Conservation (phyloP, 73 alveolate species). For the Symbiodinium natans region DNA sequence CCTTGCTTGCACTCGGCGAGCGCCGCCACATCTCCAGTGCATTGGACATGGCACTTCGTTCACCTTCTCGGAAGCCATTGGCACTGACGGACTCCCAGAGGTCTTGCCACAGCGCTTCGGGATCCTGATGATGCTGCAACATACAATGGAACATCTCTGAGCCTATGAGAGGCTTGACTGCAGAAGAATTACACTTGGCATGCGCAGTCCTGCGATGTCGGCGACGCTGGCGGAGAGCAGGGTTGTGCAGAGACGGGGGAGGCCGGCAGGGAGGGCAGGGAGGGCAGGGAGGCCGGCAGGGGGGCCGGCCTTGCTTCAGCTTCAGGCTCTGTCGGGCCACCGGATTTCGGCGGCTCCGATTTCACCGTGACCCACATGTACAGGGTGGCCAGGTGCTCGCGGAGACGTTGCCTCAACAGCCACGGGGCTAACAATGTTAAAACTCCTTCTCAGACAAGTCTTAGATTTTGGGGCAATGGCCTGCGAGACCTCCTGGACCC, state of each 20-base stretch:
- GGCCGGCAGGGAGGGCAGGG: neutral
- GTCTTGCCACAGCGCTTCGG: slow-evolving; percentile 37
- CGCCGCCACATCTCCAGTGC: slow-evolving; percentile 84
- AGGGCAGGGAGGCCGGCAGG: neutral
- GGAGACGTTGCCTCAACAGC: slow-evolving; percentile 52
- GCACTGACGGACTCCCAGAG: slow-evolving; percentile 48
- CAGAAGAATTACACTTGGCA: too few species aligned
- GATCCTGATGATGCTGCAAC: neutral
- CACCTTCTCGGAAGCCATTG: neutral
- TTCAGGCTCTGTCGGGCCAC: neutral
- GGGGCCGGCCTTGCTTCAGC: neutral
- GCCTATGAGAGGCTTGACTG: too few species aligned
- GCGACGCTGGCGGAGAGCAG: neutral
- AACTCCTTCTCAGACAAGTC: too few species aligned
- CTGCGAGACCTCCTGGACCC: slow-evolving; percentile 2
- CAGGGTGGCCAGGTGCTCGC: slow-evolving; percentile 14
- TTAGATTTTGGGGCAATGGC: too few species aligned
- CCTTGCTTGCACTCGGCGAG: slow-evolving; percentile 18
- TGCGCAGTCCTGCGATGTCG: neutral
- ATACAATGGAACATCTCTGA: too few species aligned
- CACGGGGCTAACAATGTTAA: too few species aligned
- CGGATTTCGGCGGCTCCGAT: slow-evolving; percentile 2
- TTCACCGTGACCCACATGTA: neutral
- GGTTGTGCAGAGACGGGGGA: neutral
- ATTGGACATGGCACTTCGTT: slow-evolving; percentile 21